Evolutionary conservation across 805 yeast genomes (phyloP).

Genomic region (Hemisphaericaspora nanyangensis): DNA sequence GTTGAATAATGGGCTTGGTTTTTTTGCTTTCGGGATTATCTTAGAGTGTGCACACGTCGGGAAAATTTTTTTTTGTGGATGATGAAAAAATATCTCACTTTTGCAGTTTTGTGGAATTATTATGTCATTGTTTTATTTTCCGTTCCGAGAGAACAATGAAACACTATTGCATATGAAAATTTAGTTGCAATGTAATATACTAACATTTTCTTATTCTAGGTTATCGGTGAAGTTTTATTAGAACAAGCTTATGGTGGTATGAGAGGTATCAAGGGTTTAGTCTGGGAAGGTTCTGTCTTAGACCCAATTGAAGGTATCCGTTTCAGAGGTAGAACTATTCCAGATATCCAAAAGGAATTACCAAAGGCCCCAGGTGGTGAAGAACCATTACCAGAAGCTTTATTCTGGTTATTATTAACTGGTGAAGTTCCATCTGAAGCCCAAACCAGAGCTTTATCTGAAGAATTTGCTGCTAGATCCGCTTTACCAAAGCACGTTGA

Average conservation of each 20-base stretch:
- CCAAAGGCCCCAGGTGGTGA: constrained; percentile 57
- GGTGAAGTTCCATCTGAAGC: constrained; percentile 64
- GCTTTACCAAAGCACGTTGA: constrained; percentile 62
- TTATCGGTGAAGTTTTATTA: constrained; percentile 43
- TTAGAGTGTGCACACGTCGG: too few relatives aligned
- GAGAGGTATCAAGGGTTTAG: constrained; percentile 72
- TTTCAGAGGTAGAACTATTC: constrained; percentile 73
- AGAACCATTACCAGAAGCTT: constrained; percentile 71
- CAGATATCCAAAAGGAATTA: constrained; percentile 62
- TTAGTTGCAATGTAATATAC: too few relatives aligned
- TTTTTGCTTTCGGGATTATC: too few relatives aligned
- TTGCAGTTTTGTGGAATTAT: too few relatives aligned
- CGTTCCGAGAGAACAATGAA: too few relatives aligned
- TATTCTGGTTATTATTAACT: constrained; percentile 75
- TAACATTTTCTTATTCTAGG: constrained; percentile 22
- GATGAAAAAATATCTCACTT: too few relatives aligned
- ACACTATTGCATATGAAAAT: too few relatives aligned
- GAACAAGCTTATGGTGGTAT: constrained; percentile 65
- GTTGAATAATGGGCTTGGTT: too few relatives aligned
- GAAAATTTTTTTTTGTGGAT: too few relatives aligned
- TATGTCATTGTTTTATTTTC: too few relatives aligned
- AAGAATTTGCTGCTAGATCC: constrained; percentile 62
- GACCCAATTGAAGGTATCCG: constrained; percentile 76
- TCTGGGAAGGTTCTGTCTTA: constrained; percentile 78
- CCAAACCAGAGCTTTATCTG: constrained; percentile 54